Conservation (phyloP, 139 green algal genomes). For the Coelastrella sp. region DNA sequence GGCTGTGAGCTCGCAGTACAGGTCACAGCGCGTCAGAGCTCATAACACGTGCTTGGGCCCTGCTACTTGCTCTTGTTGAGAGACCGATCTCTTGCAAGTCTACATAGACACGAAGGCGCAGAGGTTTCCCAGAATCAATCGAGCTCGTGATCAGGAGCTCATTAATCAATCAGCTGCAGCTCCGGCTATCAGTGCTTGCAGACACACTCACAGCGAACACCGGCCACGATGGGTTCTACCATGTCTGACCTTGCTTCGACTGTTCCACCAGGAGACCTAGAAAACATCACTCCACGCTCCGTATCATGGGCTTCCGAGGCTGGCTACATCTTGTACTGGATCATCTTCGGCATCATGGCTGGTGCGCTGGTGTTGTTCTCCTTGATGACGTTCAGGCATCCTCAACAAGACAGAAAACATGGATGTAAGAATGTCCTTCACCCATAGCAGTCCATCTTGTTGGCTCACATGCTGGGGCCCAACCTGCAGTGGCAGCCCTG, state of each 20-base stretch:
- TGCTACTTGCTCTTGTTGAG: background rate
- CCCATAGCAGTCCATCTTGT: too few species aligned
- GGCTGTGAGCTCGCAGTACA: background rate
- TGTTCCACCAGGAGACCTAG: background rate
- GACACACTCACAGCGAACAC: background rate
- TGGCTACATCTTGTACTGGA: background rate
- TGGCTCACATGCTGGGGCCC: too few species aligned
- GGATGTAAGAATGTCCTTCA: background rate
- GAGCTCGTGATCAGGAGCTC: background rate
- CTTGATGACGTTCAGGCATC: background rate
- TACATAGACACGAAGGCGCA: background rate
- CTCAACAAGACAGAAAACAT: background rate
- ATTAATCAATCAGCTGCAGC: background rate
- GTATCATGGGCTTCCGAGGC: background rate
- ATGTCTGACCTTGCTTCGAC: background rate
- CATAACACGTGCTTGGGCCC: background rate
- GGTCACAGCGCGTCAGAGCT: background rate
- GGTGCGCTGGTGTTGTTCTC: background rate
- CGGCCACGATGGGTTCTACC: background rate
- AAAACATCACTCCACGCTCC: background rate
- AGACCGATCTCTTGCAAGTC: background rate
- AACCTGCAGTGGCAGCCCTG: too few species aligned
- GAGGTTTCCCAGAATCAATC: background rate
- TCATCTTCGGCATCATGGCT: background rate
- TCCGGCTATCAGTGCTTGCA: background rate